Evolutionary conservation across 345 rosid species (phyloP), one percentile per base, ranked within the genome.

Genomic region (Eucalyptus pumila): DNA sequence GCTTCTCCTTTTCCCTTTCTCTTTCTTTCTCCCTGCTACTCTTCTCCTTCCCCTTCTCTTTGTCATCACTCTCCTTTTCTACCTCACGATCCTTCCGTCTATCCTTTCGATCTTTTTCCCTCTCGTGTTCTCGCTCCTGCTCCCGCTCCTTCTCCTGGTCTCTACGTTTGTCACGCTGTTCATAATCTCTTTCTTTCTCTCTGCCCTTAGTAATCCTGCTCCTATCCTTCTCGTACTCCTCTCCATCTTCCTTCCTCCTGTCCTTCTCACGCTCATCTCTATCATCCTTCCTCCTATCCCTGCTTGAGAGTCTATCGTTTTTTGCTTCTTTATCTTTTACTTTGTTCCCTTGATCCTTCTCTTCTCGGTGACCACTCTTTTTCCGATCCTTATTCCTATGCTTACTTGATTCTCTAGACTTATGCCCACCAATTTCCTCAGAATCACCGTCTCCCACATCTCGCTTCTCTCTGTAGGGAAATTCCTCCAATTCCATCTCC

Each of bases 41-140:
- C 83, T 90, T 94, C n/a, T 93, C 94, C 91, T 89, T 94, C 67
- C 89, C 93, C 89, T 87, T 94, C 40, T 93, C 95, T 89, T 89
- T 91, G 42, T 89, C 89, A 6, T 92, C 93, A 88, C 90, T 93
- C 87, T 90, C 93, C 67, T 76, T 93, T 27, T 92, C 94, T 87
- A 69, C 88, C 50, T 89, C 89, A 42, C 88, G 87, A 80, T 88
- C 89, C 86, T 86, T 85, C 21, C 90, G 85, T 72, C 91, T 89
- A 44, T 90, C 90, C 49, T 93, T 92, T 67, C 44, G 87, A 26
- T 86, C 91, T 58, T 54, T 91, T 60, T 90, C 91, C 88, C 90
- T 91, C 11, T 90, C 92, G 80, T 91, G 93, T 14, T 94, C 97
- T 90, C 90, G 91, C 27, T 93, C 97, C 91, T 90, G 91, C 88